Conservation (phyloP, 2,329 filamentous ascomycete species). For the Hawksworthiomyces lignivorus region DNA sequence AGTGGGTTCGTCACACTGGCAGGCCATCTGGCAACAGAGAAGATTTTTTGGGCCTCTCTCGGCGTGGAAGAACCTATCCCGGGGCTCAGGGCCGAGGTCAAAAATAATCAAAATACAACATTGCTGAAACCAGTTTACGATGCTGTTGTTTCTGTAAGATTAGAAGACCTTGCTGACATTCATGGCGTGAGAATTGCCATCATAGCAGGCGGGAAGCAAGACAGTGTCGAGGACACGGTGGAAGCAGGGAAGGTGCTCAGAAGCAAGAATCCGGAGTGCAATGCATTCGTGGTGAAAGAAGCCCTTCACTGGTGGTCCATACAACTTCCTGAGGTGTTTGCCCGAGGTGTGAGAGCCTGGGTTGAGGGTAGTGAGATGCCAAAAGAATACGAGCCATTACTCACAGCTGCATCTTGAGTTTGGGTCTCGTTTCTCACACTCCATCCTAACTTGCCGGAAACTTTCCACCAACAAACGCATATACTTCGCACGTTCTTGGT, state of each 20-base stretch:
- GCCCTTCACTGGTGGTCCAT: slow-evolving; percentile 5
- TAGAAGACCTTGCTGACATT: not conserved
- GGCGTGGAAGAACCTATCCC: not conserved
- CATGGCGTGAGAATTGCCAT: not conserved
- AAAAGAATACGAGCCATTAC: not conserved
- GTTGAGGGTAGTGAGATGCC: slow-evolving; percentile 1
- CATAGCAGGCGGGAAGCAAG: slow-evolving; percentile 1
- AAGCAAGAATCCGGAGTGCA: not conserved
- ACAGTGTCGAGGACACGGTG: not conserved
- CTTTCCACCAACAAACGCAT: too few relatives aligned
- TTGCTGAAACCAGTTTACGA: not conserved
- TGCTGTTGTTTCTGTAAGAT: too few relatives aligned
- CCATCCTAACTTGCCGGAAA: too few relatives aligned
- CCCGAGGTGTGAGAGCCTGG: slow-evolving; percentile 1
- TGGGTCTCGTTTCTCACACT: too few relatives aligned
- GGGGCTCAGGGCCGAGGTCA: not conserved
- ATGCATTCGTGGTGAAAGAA: not conserved
- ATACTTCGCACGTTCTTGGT: too few relatives aligned
- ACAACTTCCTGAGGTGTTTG: slow-evolving; percentile 5
- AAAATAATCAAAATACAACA: not conserved
- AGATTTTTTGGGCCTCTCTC: not conserved
- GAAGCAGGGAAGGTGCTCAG: not conserved
- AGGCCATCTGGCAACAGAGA: not conserved
- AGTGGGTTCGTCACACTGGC: not conserved
- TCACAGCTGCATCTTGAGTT: too few relatives aligned